Base-by-base conservation (phyloP, 306 rosid genomes). In the Pyrus bretschneideri region DNA sequence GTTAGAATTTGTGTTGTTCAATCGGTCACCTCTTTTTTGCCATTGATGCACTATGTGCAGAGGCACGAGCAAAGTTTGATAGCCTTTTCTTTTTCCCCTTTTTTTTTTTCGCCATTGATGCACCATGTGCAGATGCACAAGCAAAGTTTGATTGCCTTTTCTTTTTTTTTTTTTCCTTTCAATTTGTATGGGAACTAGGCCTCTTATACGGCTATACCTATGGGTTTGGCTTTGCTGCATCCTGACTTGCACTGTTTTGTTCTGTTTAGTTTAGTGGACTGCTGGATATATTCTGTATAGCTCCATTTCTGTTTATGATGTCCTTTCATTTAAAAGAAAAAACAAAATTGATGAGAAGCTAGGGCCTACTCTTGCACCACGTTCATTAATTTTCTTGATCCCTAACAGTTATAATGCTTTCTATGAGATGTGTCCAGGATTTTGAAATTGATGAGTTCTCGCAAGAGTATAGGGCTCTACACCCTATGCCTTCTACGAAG, bases 401-500 rank as follows among this genome's bases (percentile, higher is more conserved):
- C 64, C 31, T 54, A 25, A 11, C 15, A 12, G 77, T 38, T 29
- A 13, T 55, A 63, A 4, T 66, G 35, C 59, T 76, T 59, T 58
- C 60, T 78, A n/a, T 81, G 73, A 38, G 75, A 77, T 40, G 74
- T 71, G 79, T 76, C 68, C 83, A 92, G 97, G 88, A 90, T n/a
- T 95, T 72, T 57, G 88, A 90, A 85, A 90, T 92, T 69, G 85
- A 92, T 64, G 91, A 87, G 85, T 4, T 72, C 52, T 95, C 98
- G 0, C 72, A 79, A 70, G 97, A 95, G 79, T 92, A 90, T 84
- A 71, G 86, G 78, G 93, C 96, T 27, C 82, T 92, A 77, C 97
- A 95, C 82, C 98, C 98, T 35, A 78, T 89, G 82, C 81, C 96
- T 82, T 86, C 97, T 78, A 86, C 83, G 70, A 91, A 89, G 88